A percentile compares a stretch with the other conserved stretches of the same genome.
These are phyloP conservation scores for Domatiomyces catenatus DNA, from an alignment of 2,329 filamentous ascomycete genomes.

Conservation along the genomic window DNA sequence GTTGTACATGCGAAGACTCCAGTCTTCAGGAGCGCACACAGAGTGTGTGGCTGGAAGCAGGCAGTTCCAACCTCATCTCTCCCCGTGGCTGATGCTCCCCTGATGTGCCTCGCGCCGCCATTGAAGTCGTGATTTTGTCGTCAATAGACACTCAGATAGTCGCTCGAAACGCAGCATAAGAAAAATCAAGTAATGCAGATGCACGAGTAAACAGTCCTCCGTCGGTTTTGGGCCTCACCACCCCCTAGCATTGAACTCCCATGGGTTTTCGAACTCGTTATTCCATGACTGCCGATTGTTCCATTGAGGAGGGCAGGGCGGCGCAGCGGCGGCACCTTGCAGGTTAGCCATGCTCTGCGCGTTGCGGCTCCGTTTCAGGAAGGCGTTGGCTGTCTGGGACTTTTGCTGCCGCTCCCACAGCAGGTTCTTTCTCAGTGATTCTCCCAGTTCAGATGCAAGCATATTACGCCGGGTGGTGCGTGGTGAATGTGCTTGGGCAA, in stretches of 20 bases:
- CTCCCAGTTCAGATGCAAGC: slow-evolving; percentile 85
- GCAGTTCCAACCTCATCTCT: not conserved
- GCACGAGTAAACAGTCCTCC: slow-evolving; percentile 1
- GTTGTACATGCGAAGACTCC: not conserved
- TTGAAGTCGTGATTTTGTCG: not conserved
- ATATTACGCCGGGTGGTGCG: slow-evolving; percentile 87
- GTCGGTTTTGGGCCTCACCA: slow-evolving; percentile 39
- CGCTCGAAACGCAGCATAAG: slow-evolving; percentile 3
- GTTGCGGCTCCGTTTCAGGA: slow-evolving; percentile 78
- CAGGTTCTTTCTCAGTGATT: slow-evolving; percentile 78
- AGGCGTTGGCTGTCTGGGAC: slow-evolving; percentile 73
- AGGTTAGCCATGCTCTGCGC: slow-evolving; percentile 82
- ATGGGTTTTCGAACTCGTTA: slow-evolving; percentile 68
- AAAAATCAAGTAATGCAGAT: slow-evolving; percentile 3
- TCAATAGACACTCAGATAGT: not conserved
- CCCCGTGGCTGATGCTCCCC: not conserved
- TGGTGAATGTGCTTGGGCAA: slow-evolving; percentile 62
- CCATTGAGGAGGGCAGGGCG: slow-evolving; percentile 36
- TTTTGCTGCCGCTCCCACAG: slow-evolving; percentile 94
- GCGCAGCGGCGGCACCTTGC: slow-evolving; percentile 58
- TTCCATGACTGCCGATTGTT: slow-evolving; percentile 60
- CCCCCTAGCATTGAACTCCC: slow-evolving; percentile 70
- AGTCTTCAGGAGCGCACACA: not conserved
- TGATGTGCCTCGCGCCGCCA: not conserved
- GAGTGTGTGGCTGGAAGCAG: not conserved